Evolutionary conservation across 1,139 yeast species (phyloP).

Genomic region (Suhomyces taliae): DNA sequence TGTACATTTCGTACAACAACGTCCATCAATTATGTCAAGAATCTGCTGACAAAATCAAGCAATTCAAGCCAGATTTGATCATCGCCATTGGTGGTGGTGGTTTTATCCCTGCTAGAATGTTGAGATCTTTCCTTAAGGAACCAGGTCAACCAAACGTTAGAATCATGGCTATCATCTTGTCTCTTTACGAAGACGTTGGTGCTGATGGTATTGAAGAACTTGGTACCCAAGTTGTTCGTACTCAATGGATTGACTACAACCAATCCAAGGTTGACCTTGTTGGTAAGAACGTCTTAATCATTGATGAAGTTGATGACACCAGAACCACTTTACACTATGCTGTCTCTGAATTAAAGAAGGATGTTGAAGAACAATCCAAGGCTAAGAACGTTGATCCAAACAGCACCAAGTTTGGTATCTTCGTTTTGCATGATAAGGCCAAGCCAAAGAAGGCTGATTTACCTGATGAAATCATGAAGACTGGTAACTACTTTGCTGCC

Average conservation of each 20-base stretch:
- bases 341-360: constrained; percentile 81
- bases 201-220: constrained; percentile 61
- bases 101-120: constrained; percentile 92
- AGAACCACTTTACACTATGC: constrained; percentile 95
- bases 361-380: constrained; percentile 48
- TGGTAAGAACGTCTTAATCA: constrained; percentile 79
- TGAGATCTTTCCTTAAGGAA: constrained; percentile 84
- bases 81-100: constrained; percentile 96
- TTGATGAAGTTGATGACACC: constrained; percentile 95
- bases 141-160: constrained; percentile 87
- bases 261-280: constrained; percentile 55
- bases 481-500: constrained; percentile 84
- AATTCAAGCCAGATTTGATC: constrained; percentile 74
- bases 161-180: constrained; percentile 90
- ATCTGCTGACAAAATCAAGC: constrained; percentile 69
- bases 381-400: constrained; percentile 29
- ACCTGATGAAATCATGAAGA: constrained; percentile 61
- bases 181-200: constrained; percentile 80
- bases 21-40: constrained; percentile 92
- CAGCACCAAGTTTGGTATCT: constrained; percentile 77
- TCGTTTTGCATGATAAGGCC: constrained; percentile 89
- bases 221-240: constrained; percentile 86
- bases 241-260: constrained; percentile 93
- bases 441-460: constrained; percentile 84
- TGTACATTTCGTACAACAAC: constrained; percentile 87